Evolutionary conservation across 2,329 filamentous ascomycete genomes (phyloP), one percentile per base, ranked within the genome.

Genomic region (Aspergillus floridensis): DNA sequence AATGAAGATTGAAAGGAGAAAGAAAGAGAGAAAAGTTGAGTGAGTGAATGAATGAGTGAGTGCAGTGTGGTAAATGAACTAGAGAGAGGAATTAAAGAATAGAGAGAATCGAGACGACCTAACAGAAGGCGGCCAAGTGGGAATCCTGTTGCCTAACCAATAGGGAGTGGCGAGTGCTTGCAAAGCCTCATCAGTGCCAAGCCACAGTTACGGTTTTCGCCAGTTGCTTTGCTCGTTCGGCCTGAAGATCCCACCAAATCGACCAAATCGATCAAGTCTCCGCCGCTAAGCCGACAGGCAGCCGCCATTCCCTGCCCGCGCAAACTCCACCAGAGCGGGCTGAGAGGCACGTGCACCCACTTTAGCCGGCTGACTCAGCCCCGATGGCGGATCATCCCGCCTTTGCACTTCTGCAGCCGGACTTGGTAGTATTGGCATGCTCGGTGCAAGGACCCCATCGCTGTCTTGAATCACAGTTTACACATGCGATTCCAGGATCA

Each of bases 141-240:
- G 70, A 77, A 77, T 76, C 64, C 69, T 76, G 74, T 74, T 77
- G 74, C 74, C 74, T 77, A 75, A 74, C 74, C 74, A 76, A 76
- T 76, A 58, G 70, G 64, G 65, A 66, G 61, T 67, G 65, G 67
- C 66, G 63, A 65, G 63, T 68, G 64, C 44, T 55, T 56, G 61
- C 64, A 68, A 66, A 68, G 65, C 66, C 64, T 65, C 63, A 60
- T 32, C 21, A 26, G 63, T 32, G 65, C 66, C 65, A 66, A 67
- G 66, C 65, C 67, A 66, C 67, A 67, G 52, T 29, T 52, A 35
- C 58, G 49, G 57, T 47, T 60, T 32, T 49, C 46, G 53, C 24
- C 12, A 31, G 50, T 62, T 60, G 72, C 69, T 66, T 68, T 8
- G 7, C 26, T 29, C 26, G 10, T 29, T 29, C 2, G 26, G 26